phyloP scores from a whole-genome alignment of 176 grass and related monocot species.

The Coix lacrymajobi region DNA sequence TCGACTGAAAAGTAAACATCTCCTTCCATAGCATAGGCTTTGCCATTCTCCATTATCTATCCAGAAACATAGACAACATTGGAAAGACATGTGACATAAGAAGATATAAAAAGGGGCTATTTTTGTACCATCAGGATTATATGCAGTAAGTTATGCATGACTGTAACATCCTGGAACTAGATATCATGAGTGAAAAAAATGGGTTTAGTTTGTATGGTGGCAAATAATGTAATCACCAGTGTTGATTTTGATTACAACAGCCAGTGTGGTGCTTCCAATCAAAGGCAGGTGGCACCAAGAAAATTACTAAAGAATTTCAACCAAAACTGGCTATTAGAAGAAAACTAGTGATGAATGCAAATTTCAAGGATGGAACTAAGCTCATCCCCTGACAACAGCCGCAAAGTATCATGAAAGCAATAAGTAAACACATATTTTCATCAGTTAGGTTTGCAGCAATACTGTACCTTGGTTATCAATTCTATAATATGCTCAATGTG shows the following conservation, averaged over 20 bases:
- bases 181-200: not conserved
- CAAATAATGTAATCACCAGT: not conserved
- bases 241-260: not conserved
- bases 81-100: not conserved
- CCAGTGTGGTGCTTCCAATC: not conserved
- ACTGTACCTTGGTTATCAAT: constrained; percentile 73
- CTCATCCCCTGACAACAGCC: not conserved
- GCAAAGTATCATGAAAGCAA: not conserved
- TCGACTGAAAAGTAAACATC: constrained; percentile 76
- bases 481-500: constrained; percentile 84
- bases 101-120: not conserved
- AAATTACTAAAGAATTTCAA: not conserved
- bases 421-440: not conserved
- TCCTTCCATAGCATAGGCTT: constrained; percentile 56
- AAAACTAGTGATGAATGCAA: not conserved
- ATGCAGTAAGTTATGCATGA: not conserved
- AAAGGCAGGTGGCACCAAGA: not conserved
- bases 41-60: constrained; percentile 65
- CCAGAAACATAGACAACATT: not conserved
- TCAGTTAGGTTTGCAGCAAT: not conserved
- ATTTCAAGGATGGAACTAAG: not conserved
- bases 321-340: not conserved
- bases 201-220: not conserved
- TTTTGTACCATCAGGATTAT: not conserved
- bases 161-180: not conserved